These are phyloP conservation scores for Melaleuca quinquenervia DNA, from an alignment of 345 rosid species.

Conservation along the genomic window DNA sequence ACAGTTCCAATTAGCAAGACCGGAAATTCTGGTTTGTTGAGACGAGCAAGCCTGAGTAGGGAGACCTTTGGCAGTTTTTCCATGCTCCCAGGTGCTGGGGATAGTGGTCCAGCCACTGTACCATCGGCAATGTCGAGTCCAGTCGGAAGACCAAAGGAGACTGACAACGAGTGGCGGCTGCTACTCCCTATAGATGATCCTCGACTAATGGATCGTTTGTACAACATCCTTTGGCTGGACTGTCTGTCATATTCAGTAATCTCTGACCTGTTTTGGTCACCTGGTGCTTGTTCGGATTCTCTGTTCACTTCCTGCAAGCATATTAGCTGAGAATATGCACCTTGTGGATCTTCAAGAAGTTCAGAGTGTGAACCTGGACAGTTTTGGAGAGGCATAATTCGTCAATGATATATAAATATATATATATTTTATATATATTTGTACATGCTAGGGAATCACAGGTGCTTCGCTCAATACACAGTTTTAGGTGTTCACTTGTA, in stretches of 20 bases:
- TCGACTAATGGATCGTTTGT: conserved; percentile 30
- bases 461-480: neutral
- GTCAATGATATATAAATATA: too few relatives aligned
- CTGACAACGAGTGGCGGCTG: conserved; percentile 39
- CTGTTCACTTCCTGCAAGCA: conserved; percentile 58
- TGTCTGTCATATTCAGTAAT: conserved; percentile 21
- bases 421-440: too few relatives aligned
- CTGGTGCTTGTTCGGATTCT: conserved; percentile 22
- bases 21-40: conserved; percentile 81
- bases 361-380: conserved; percentile 57
- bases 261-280: conserved; percentile 24
- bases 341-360: conserved; percentile 55
- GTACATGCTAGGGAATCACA: neutral
- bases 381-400: neutral
- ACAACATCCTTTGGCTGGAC: conserved; percentile 30
- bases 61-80: conserved; percentile 31
- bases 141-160: conserved; percentile 52
- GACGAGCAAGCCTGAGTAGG: conserved; percentile 42
- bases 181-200: conserved; percentile 65
- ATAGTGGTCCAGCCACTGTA: neutral
- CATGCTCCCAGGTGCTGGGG: neutral
- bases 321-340: conserved; percentile 81
- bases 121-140: conserved; percentile 22
- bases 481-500: neutral
- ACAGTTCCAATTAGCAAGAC: conserved; percentile 47